Conservation (phyloP, 1,139 yeast species). For the Pichia sp. region DNA sequence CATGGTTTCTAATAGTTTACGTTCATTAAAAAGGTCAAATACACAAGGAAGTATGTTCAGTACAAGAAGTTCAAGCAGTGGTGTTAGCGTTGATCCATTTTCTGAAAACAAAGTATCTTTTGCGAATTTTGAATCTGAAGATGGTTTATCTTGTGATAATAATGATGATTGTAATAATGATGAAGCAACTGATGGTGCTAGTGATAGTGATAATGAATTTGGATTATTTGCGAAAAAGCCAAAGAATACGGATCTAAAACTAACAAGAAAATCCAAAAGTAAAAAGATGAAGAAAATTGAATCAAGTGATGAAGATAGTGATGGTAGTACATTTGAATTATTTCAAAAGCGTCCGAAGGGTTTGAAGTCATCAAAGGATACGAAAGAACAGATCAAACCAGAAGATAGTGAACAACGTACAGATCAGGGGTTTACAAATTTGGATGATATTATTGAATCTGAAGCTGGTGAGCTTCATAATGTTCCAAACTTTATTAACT, state of each 20-base stretch:
- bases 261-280: neutral
- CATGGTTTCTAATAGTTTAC: conserved; percentile 6
- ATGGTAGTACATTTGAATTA: neutral
- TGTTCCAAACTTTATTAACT: too few relatives aligned
- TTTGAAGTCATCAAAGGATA: neutral
- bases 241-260: neutral
- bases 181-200: conserved; percentile 1
- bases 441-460: neutral
- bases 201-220: conserved; percentile 12
- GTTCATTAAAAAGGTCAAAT: conserved; percentile 15
- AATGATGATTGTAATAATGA: neutral
- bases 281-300: neutral
- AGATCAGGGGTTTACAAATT: neutral
- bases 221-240: conserved; percentile 16
- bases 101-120: conserved; percentile 65
- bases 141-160: neutral
- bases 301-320: neutral
- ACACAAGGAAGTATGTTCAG: conserved; percentile 14
- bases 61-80: conserved; percentile 11
- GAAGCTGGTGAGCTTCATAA: neutral
- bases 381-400: neutral
- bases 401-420: too few relatives aligned
- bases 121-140: conserved; percentile 20
- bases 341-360: conserved; percentile 2
- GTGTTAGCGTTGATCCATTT: conserved; percentile 41